These are phyloP conservation scores for Darksidea phi DNA, from an alignment of 495 filamentous ascomycete genomes.

Conservation along the genomic window DNA sequence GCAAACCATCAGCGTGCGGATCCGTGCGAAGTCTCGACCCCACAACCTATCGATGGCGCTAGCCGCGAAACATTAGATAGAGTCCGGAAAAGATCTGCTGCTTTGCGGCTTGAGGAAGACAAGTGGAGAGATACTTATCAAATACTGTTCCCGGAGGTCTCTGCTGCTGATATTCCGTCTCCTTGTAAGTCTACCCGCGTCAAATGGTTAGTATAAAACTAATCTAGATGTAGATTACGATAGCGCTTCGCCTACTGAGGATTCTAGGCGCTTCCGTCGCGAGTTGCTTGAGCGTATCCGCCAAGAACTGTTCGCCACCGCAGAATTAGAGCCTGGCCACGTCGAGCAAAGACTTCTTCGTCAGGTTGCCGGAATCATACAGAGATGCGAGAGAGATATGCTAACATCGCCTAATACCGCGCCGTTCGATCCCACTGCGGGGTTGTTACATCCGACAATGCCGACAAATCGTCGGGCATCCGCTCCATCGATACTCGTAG, in stretches of 20 bases:
- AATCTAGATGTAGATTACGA: constrained; percentile 13
- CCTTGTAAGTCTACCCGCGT: constrained; percentile 12
- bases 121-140: constrained; percentile 28
- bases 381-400: constrained; percentile 22
- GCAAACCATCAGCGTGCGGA: constrained; percentile 7
- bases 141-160: constrained; percentile 16
- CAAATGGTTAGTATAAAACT: not conserved
- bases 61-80: constrained; percentile 23
- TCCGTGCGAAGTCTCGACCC: constrained; percentile 11
- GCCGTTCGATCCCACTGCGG: not conserved
- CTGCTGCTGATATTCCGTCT: constrained; percentile 14
- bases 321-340: constrained; percentile 13
- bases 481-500: not conserved
- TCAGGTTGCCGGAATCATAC: constrained; percentile 22
- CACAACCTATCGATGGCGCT: constrained; percentile 27
- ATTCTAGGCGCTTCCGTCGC: constrained; percentile 26
- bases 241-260: constrained; percentile 21
- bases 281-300: constrained; percentile 20
- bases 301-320: constrained; percentile 15
- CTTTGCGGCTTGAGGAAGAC: constrained; percentile 26
- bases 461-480: not conserved
- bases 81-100: constrained; percentile 11
- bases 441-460: not conserved
- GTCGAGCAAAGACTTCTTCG: constrained; percentile 20
- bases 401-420: constrained; percentile 4